These are phyloP conservation scores for Mayamaea pseudoterrestris DNA, from an alignment of 108 stramenopile species.

Conservation along the genomic window DNA sequence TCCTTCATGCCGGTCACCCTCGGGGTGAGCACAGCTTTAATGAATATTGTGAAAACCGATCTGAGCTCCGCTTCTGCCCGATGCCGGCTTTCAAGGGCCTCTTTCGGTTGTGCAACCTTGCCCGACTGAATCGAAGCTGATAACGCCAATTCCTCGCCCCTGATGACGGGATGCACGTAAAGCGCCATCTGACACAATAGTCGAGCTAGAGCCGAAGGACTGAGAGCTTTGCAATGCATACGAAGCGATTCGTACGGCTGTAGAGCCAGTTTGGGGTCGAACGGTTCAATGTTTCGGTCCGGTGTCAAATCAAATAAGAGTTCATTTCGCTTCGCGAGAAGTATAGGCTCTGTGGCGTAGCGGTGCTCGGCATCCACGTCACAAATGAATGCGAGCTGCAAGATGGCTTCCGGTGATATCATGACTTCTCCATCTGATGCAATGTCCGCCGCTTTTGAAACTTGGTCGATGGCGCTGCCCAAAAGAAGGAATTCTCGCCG, in stretches of 20 bases:
- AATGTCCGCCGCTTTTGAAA: constrained; percentile 10
- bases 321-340: background rate
- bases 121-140: constrained; percentile 9
- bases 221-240: constrained; percentile 14
- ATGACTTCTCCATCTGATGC: constrained; percentile 17
- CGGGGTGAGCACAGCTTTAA: constrained; percentile 11
- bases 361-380: background rate
- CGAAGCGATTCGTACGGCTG: constrained; percentile 9
- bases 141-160: constrained; percentile 42
- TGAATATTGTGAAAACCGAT: constrained; percentile 22
- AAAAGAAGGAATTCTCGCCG: constrained; percentile 41
- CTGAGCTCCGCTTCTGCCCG: constrained; percentile 24
- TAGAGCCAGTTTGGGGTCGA: background rate
- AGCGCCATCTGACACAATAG: constrained; percentile 46
- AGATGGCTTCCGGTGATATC: constrained; percentile 17
- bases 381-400: constrained; percentile 4
- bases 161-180: constrained; percentile 68
- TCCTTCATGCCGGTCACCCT: constrained; percentile 7
- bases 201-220: constrained; percentile 21
- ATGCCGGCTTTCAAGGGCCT: constrained; percentile 18
- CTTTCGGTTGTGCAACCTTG: constrained; percentile 5
- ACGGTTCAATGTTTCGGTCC: background rate
- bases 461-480: constrained; percentile 51
- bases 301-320: background rate
- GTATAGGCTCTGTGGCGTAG: background rate